These are phyloP conservation scores for Colletotrichum incanum DNA, from an alignment of 2,329 filamentous ascomycete species.

Conservation along the genomic window DNA sequence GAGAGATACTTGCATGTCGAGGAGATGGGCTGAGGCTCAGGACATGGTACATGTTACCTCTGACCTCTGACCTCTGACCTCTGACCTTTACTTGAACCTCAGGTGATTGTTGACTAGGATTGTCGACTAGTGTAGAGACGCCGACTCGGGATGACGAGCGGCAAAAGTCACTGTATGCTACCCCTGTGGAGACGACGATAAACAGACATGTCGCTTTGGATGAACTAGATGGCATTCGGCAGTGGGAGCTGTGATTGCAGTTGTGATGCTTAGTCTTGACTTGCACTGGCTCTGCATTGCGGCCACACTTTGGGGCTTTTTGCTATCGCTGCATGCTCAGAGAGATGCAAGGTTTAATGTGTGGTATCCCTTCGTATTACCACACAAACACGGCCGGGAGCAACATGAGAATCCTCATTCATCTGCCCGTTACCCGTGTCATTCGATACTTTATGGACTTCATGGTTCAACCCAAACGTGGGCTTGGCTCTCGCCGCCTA, in stretches of 20 bases:
- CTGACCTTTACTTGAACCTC: neutral
- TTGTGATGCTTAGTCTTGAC: conserved; percentile 1
- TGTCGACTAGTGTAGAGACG: neutral
- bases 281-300: conserved; percentile 15
- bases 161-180: no score
- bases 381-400: neutral
- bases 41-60: neutral
- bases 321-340: no score
- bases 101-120: neutral
- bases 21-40: conserved; percentile 22
- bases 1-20: conserved; percentile 16
- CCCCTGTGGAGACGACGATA: no score
- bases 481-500: neutral
- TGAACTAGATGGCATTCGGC: neutral
- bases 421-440: neutral
- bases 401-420: neutral
- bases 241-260: neutral
- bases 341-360: neutral
- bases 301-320: neutral
- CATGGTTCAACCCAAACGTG: neutral
- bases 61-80: neutral
- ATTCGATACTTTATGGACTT: neutral
- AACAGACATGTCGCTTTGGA: neutral
- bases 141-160: no score
- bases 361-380: neutral